phyloP scores from a whole-genome alignment of 2,329 filamentous ascomycete genomes.

The Sporothrix curviconia region DNA sequence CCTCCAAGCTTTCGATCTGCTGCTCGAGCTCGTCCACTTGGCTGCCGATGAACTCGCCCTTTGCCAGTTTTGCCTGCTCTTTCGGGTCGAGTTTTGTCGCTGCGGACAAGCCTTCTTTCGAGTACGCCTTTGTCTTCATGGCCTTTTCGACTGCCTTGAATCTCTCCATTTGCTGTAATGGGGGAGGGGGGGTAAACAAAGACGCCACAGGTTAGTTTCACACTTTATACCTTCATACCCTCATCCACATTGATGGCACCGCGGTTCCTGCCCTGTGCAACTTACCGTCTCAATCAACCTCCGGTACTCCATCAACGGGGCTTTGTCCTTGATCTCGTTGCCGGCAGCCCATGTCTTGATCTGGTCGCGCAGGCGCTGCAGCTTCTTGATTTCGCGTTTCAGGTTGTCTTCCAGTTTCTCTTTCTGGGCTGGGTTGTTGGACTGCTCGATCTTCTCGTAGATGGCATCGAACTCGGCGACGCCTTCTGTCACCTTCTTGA shows the following conservation, averaged over 20 bases:
- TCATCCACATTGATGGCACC: background rate
- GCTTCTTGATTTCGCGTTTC: conserved; percentile 99
- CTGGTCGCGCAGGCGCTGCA: conserved; percentile 92
- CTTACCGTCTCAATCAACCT: conserved; percentile 95
- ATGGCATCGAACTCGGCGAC: conserved; percentile 88
- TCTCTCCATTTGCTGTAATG: conserved; percentile 84
- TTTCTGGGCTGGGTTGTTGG: conserved; percentile 88
- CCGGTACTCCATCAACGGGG: conserved; percentile 84
- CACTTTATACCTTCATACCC: no score
- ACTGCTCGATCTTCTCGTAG: conserved; percentile 95
- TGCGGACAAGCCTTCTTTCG: conserved; percentile 90
- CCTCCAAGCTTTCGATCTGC: conserved; percentile 88
- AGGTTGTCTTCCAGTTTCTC: conserved; percentile 97
- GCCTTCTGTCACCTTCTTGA: conserved; percentile 95
- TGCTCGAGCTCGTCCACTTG: conserved; percentile 91
- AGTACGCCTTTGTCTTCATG: conserved; percentile 99
- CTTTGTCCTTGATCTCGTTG: conserved; percentile 99
- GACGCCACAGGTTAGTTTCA: background rate
- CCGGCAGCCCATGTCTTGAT: conserved; percentile 99
- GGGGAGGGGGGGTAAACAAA: no score
- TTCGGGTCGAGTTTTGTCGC: conserved; percentile 94
- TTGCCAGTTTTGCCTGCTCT: conserved; percentile 88
- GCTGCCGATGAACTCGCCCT: conserved; percentile 74
- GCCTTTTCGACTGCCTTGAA: conserved; percentile 99
- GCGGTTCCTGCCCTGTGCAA: conserved; percentile 18